Base-by-base conservation (phyloP, 2,329 filamentous ascomycete species). In the Trichoderma koningii region DNA sequence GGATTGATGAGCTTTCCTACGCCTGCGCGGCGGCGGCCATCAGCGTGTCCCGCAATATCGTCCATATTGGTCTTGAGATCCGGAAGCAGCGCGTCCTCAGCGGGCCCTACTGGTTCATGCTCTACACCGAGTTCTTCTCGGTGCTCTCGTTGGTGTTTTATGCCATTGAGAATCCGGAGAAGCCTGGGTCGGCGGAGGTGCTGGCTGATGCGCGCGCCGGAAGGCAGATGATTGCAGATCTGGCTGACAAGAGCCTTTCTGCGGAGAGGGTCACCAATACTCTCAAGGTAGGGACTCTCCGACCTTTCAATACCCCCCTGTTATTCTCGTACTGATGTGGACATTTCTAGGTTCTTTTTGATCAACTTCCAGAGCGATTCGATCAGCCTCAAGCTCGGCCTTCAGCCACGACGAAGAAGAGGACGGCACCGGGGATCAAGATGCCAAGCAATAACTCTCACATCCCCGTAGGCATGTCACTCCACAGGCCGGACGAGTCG, bases 121-220 rank as follows among this genome's bases (percentile, higher is more conserved):
- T 94, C 73, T 94, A 92, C 73, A 92, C 90, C 2, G 89, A 91
- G 17, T 93, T 92, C 77, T 93, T 93, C 73, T 88, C 90, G 15
- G 89, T 94, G 38, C 80, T 95, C 38, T 91, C 91, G 0, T 80
- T 95, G 52, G 82, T 94, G 1, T 95, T 92, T 72, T 94, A 90
- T 72, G 89, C 90, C 0, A 80, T 92, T 15, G 91, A 94, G 73
- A 94, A 94, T 68, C 89, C 90, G 1, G 87, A 91, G 66, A 92
- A 90, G 71, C 79, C 84, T 4, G 90, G 89, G 1, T 88, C 89
- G 6, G 84, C 89, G 59, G 93, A 96, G 67, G 89, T 97, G 23
- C 80, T 97, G 66, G 89, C 89, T 61, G 94, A 98, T 77, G 94
- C 93, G 0, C 84, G 88, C 67, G 90, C 92, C 68, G 95, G 94